Evolutionary conservation across 2,329 filamentous ascomycete genomes (phyloP).

Genomic region (Metarhizium album): DNA sequence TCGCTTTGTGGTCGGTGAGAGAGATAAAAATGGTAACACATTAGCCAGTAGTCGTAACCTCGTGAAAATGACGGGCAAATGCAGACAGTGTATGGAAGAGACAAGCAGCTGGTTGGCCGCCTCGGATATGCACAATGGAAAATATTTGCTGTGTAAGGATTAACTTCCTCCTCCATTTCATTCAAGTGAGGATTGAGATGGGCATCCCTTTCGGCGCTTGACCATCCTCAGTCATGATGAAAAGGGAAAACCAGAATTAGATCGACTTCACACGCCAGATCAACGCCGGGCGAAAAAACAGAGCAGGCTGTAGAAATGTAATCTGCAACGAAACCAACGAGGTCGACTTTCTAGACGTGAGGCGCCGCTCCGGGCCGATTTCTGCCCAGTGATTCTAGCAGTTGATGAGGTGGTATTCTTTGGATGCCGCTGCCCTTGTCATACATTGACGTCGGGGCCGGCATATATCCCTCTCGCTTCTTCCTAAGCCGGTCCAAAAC

Average conservation of each 20-base stretch:
- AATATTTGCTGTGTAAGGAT: neutral
- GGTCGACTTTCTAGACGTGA: conserved; percentile 30
- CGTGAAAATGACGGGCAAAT: conserved; percentile 16
- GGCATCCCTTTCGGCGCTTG: conserved; percentile 1
- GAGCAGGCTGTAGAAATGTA: conserved; percentile 9
- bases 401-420: conserved; percentile 50
- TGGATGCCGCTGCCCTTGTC: conserved; percentile 48
- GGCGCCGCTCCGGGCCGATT: conserved; percentile 35
- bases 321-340: neutral
- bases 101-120: conserved; percentile 3
- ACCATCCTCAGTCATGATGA: conserved; percentile 5
- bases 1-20: neutral
- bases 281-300: conserved; percentile 25
- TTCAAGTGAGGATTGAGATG: conserved; percentile 6
- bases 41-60: conserved; percentile 24
- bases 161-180: neutral
- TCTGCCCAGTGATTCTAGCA: conserved; percentile 42
- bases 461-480: conserved; percentile 67
- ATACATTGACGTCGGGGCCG: conserved; percentile 58
- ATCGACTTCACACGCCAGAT: conserved; percentile 16
- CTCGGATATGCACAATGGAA: neutral
- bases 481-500: conserved; percentile 65
- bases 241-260: neutral
- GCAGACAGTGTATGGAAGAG: conserved; percentile 12
- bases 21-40: conserved; percentile 17